A percentile compares a stretch with the other conserved stretches of the same genome.
phyloP scores from a whole-genome alignment of 371 early-diverging fungal genomes.

The Mortierella sp. region DNA sequence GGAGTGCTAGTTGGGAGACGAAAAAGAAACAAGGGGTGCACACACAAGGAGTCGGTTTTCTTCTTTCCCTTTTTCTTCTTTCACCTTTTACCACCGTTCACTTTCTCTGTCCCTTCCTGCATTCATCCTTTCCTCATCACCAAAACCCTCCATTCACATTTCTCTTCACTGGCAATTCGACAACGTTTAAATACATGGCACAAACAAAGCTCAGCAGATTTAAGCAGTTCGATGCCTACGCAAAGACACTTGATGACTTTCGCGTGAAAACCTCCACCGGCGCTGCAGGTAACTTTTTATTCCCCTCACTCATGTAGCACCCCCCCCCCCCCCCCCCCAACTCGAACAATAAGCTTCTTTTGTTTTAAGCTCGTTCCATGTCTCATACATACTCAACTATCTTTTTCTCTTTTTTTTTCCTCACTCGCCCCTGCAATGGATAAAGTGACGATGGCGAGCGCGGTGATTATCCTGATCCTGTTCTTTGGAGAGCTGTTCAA shows the following conservation, averaged over 20 bases:
- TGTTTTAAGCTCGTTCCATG: too few relatives aligned
- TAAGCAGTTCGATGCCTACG: conserved; percentile 10
- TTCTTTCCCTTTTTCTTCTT: neutral
- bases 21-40: conserved; percentile 1
- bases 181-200: neutral
- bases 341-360: too few relatives aligned
- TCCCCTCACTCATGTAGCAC: neutral
- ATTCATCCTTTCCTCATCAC: neutral
- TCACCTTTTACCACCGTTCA: neutral
- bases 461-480: conserved; percentile 79
- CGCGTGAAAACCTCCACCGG: conserved; percentile 87
- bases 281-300: conserved; percentile 69
- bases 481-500: conserved; percentile 86
- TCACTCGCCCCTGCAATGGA: neutral
- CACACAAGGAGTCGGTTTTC: neutral
- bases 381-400: neutral
- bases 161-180: neutral
- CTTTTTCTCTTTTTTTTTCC: neutral
- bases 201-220: conserved; percentile 13
- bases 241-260: conserved; percentile 87
- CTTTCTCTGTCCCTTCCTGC: neutral
- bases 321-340: too few relatives aligned
- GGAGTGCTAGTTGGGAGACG: neutral
- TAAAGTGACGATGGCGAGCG: conserved; percentile 85
- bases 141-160: neutral